Evolutionary conservation across 2,329 filamentous ascomycete genomes (phyloP), one percentile per base, ranked within the genome.

Genomic region (Hymenoscyphus infarciens): DNA sequence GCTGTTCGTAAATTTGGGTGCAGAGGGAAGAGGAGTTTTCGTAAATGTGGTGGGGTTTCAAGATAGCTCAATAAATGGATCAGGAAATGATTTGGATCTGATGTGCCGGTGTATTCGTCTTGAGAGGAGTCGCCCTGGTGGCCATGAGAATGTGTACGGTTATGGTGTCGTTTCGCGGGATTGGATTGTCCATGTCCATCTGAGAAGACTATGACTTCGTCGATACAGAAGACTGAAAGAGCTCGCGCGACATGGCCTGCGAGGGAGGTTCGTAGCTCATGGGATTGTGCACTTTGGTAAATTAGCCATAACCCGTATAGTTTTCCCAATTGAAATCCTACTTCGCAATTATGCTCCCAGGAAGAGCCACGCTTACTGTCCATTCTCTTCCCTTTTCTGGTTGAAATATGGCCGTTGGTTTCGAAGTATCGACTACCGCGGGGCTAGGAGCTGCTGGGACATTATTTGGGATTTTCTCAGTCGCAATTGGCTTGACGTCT

Each of bases 201-300:
- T 72, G 94, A 87, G 75, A 90, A 96, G 61, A 96, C 79, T 58
- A 96, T 82, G 33, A 96, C 82, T 77, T 96, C 92, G 73, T 96
- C 92, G 68, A 96, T 83, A 71, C 85, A 88, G 77, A 95, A 96
- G 66, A 96, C 88, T 65, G 90, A 89, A 59, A 92, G 83, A 38
- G 91, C 90, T 60, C 92, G 89, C 5, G 91, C 91, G 60, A 96
- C 87, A 67, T 89, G 87, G 7, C 89, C 90, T 1, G 87, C 88
- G 56, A 90, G 81, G 56, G 83, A 82, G 39, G 88, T 91, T 73
- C 91, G 88, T 72, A 91, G 87, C 64, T 96, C 91, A 66, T 71
- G 70, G 33, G 68, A 64, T 70, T 74, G 70, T 16, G 68, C 68
- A 63, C 72, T 73, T 39, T 19, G 8, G 27, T 49, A n/a, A 19